Conservation (phyloP, 139 green algal species). For the Chlamydomonas asymmetrica region DNA sequence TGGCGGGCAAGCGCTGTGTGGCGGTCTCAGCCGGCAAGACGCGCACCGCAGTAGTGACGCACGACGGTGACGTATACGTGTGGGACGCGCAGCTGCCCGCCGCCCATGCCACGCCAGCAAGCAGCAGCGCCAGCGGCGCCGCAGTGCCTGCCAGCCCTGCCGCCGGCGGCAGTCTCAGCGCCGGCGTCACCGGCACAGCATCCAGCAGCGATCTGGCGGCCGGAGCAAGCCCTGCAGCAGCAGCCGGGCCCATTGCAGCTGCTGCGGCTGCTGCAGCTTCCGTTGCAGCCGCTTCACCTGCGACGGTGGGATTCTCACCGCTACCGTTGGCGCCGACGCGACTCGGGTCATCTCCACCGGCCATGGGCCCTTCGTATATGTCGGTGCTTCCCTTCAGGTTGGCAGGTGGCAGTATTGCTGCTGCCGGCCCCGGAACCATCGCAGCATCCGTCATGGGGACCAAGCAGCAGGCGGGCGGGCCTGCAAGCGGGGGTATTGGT, state of each 20-base stretch:
- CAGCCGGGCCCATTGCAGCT: background rate
- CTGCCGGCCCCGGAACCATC: no score
- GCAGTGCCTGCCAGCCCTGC: background rate
- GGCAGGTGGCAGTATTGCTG: no score
- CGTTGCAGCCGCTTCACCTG: background rate
- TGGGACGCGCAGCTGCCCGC: constrained; percentile 68
- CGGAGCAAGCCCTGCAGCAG: background rate
- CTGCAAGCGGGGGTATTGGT: no score
- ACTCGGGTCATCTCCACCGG: no score
- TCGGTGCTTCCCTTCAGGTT: no score
- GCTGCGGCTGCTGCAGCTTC: background rate
- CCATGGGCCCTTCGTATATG: no score
- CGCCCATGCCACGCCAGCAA: constrained; percentile 6
- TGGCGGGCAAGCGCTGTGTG: constrained; percentile 67
- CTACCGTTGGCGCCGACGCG: no score
- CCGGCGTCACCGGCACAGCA: background rate
- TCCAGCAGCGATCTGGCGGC: constrained; percentile 7
- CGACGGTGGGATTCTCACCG: no score
- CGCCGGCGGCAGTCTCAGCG: background rate
- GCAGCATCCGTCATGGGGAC: no score
- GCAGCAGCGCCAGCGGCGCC: constrained; percentile 32
- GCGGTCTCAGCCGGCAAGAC: constrained; percentile 83
- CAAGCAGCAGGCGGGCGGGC: no score
- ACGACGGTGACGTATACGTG: constrained; percentile 77
- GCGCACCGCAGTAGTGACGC: constrained; percentile 78